These are phyloP conservation scores for Scedosporium boydii DNA, from an alignment of 2,329 filamentous ascomycete genomes.

Conservation along the genomic window DNA sequence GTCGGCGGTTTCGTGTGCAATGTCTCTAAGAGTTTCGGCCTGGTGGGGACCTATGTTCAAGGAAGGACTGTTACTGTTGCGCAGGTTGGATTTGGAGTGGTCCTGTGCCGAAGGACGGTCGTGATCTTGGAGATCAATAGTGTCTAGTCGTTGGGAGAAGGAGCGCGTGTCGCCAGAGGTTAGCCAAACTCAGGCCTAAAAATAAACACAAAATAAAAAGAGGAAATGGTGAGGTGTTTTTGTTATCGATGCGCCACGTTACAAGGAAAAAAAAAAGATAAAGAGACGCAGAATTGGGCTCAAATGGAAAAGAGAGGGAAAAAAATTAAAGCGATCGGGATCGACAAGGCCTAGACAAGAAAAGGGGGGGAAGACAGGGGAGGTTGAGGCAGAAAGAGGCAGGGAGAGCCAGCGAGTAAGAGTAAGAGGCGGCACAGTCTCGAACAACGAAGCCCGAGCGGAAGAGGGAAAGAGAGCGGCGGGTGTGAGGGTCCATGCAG, in stretches of 20 bases:
- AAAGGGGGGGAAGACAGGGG: not conserved
- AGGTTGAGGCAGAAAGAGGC: conserved; percentile 2
- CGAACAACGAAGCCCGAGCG: conserved; percentile 2
- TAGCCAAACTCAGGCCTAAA: not conserved
- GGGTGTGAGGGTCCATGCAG: not conserved
- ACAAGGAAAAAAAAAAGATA: not conserved
- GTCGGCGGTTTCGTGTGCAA: conserved; percentile 65
- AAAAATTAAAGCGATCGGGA: conserved; percentile 3
- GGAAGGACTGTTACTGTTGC: not conserved
- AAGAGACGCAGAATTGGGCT: not conserved
- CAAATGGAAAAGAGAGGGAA: not conserved
- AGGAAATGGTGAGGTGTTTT: not conserved
- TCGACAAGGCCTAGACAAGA: not conserved
- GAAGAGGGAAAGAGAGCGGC: not conserved
- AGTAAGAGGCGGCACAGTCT: not conserved
- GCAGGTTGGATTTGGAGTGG: conserved; percentile 5
- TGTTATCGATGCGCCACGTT: not conserved
- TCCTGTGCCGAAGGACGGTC: conserved; percentile 75
- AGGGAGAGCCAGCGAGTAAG: not conserved
- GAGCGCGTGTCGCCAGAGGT: not conserved
- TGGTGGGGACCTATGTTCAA: conserved; percentile 76
- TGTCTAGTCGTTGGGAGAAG: conserved; percentile 48
- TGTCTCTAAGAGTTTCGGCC: conserved; percentile 71
- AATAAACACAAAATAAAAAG: not conserved
- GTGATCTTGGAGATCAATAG: conserved; percentile 86